Percentiles rank a stretch among this genome's conserved stretches.
Evolutionary conservation across 108 stramenopile genomes (phyloP).

Genomic region (Cyclotella sp.): DNA sequence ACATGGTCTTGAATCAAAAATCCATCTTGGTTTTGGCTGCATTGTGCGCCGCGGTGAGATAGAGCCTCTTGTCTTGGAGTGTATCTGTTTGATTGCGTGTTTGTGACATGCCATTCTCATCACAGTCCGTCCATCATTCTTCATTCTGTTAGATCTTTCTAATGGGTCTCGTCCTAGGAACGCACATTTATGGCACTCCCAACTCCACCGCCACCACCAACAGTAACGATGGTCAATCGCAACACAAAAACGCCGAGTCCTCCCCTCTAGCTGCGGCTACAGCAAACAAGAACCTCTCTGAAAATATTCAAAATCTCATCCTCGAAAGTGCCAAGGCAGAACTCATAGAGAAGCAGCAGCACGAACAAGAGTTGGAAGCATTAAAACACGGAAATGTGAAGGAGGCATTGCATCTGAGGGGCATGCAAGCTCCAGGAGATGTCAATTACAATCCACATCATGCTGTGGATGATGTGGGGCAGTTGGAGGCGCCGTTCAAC

Average conservation of each 20-base stretch:
- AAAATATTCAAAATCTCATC: constrained; percentile 42
- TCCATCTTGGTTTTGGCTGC: constrained; percentile 28
- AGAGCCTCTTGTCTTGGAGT: neutral
- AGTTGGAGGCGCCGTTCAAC: neutral
- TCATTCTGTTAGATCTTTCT: constrained; percentile 12
- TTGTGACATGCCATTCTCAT: neutral
- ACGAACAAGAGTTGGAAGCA: constrained; percentile 25
- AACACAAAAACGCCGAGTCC: constrained; percentile 15
- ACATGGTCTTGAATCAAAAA: constrained; percentile 23
- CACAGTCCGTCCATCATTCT: neutral
- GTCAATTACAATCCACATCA: constrained; percentile 56
- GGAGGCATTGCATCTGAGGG: constrained; percentile 37
- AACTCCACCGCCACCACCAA: neutral
- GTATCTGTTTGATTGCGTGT: neutral
- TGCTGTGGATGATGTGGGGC: constrained; percentile 35
- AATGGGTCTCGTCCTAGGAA: constrained; percentile 39
- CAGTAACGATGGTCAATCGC: neutral
- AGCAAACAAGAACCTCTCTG: constrained; percentile 9
- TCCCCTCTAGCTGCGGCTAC: constrained; percentile 39
- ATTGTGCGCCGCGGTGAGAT: constrained; percentile 24
- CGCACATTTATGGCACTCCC: constrained; percentile 26
- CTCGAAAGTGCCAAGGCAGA: constrained; percentile 43
- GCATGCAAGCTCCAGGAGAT: constrained; percentile 39
- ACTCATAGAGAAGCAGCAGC: constrained; percentile 24
- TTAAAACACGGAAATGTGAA: constrained; percentile 15